Conservation (phyloP, 768 basidiomycete species). For the Collybiopsis confluens region DNA sequence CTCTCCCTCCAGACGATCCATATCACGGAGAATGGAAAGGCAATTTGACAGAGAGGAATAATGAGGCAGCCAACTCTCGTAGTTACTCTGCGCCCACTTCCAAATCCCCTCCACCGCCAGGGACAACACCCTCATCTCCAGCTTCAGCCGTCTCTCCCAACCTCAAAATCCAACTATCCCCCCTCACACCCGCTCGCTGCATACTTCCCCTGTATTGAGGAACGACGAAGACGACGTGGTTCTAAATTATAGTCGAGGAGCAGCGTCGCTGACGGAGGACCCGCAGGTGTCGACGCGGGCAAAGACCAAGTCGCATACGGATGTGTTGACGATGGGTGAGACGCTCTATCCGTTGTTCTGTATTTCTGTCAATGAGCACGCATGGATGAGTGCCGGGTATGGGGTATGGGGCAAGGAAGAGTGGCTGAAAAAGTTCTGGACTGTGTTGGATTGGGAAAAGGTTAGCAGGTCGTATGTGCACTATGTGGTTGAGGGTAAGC, state of each 20-base stretch:
- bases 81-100: conserved; percentile 19
- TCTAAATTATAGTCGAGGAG: background rate
- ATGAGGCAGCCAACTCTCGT: background rate
- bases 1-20: conserved; percentile 2
- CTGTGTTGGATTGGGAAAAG: conserved; percentile 72
- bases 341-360: conserved; percentile 73
- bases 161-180: conserved; percentile 8
- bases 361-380: conserved; percentile 77
- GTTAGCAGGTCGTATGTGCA: conserved; percentile 39
- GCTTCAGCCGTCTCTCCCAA: conserved; percentile 32
- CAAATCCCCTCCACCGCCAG: conserved; percentile 22
- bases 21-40: conserved; percentile 6
- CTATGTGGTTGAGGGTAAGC: background rate
- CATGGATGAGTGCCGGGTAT: conserved; percentile 80
- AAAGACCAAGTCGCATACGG: background rate
- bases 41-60: background rate
- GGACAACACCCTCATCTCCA: conserved; percentile 34
- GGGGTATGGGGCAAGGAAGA: conserved; percentile 90
- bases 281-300: background rate
- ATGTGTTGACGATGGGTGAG: conserved; percentile 37
- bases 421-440: conserved; percentile 83
- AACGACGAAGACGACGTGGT: background rate
- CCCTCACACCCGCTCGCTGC: background rate
- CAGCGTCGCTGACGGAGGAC: background rate
- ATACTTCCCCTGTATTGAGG: background rate